These are phyloP conservation scores for Wickerhamiella siamensis DNA, from an alignment of 805 yeast species.

Conservation along the genomic window DNA sequence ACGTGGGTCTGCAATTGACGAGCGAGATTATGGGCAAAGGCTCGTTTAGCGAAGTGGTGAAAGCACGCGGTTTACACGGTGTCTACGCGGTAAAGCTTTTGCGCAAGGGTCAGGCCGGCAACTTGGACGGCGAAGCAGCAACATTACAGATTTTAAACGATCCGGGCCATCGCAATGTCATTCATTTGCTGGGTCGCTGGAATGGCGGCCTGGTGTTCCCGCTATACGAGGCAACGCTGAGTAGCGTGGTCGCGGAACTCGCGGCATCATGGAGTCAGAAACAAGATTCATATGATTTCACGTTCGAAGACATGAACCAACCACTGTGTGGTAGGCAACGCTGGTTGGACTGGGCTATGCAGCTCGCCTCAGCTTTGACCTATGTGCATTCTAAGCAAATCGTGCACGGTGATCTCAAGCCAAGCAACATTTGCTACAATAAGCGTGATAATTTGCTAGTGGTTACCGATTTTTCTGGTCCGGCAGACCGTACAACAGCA, in stretches of 20 bases:
- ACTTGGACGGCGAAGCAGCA: conserved; percentile 11
- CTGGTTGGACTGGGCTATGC: conserved; percentile 20
- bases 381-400: conserved; percentile 18
- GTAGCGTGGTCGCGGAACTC: conserved; percentile 3
- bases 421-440: conserved; percentile 29
- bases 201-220: conserved; percentile 13
- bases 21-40: conserved; percentile 10
- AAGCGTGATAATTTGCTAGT: conserved; percentile 21
- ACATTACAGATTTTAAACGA: conserved; percentile 3
- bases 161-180: conserved; percentile 7
- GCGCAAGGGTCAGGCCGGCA: conserved; percentile 1
- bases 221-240: conserved; percentile 11
- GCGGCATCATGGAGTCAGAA: background rate
- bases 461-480: conserved; percentile 34
- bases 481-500: conserved; percentile 16
- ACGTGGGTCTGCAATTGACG: background rate
- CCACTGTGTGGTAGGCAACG: conserved; percentile 17
- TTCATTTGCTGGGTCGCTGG: conserved; percentile 7
- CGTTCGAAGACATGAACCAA: conserved; percentile 3
- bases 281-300: conserved; percentile 9
- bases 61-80: conserved; percentile 3
- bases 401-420: conserved; percentile 37
- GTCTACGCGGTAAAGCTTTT: conserved; percentile 11
- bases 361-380: conserved; percentile 16
- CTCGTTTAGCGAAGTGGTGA: conserved; percentile 8